phyloP scores from a whole-genome alignment of 2,329 filamentous ascomycete genomes.

The Penicillium sp. region DNA sequence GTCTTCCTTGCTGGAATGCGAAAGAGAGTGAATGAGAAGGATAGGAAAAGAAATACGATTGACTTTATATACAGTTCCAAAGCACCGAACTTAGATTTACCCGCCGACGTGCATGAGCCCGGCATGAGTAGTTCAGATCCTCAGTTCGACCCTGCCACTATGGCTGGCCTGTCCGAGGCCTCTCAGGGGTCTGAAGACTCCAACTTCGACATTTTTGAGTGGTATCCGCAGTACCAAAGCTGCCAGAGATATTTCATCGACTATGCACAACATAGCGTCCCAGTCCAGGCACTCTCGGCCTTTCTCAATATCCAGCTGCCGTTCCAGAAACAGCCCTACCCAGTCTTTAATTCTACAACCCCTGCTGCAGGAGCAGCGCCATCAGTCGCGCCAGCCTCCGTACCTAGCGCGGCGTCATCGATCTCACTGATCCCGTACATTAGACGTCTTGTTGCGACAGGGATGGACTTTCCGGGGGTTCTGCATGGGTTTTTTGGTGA shows the following conservation, averaged over 20 bases:
- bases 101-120: slow-evolving; percentile 9
- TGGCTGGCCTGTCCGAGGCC: slow-evolving; percentile 34
- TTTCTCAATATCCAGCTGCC: slow-evolving; percentile 91
- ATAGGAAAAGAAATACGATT: not conserved
- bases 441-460: slow-evolving; percentile 82
- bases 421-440: slow-evolving; percentile 84
- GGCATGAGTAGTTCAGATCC: slow-evolving; percentile 27
- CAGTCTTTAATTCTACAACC: slow-evolving; percentile 41
- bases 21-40: not conserved
- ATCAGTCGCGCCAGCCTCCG: slow-evolving; percentile 28
- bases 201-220: slow-evolving; percentile 70
- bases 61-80: slow-evolving; percentile 7
- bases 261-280: slow-evolving; percentile 75
- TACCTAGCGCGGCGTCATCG: slow-evolving; percentile 33
- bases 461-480: slow-evolving; percentile 82
- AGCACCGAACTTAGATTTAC: not conserved
- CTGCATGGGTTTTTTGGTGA: slow-evolving; percentile 97
- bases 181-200: slow-evolving; percentile 38
- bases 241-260: slow-evolving; percentile 91
- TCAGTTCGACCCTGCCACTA: slow-evolving; percentile 35
- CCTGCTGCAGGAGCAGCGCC: slow-evolving; percentile 16
- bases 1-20: not conserved
- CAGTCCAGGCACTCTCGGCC: slow-evolving; percentile 82
- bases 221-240: slow-evolving; percentile 86
- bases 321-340: slow-evolving; percentile 64